Evolutionary conservation across 495 filamentous ascomycete genomes (phyloP).

Genomic region (Ramalina peruviana): DNA sequence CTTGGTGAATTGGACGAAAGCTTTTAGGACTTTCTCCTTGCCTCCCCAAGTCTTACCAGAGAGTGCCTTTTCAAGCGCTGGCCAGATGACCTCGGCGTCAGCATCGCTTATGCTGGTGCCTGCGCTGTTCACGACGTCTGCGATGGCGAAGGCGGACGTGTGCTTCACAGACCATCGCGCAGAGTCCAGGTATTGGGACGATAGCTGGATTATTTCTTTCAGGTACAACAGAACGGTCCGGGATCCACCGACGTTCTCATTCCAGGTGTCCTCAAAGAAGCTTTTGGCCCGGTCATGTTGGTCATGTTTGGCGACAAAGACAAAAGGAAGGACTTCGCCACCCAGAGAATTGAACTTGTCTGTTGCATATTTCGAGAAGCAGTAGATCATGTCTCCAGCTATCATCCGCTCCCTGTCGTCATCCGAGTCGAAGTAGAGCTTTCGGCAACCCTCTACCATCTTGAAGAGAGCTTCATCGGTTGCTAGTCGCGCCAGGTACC

Average conservation of each 20-base stretch:
- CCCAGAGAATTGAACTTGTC: slow-evolving; percentile 76
- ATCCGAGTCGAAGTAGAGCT: slow-evolving; percentile 66
- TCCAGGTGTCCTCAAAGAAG: slow-evolving; percentile 71
- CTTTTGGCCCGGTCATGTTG: slow-evolving; percentile 60
- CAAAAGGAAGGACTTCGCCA: slow-evolving; percentile 61
- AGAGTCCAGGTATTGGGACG: slow-evolving; percentile 52
- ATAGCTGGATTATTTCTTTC: slow-evolving; percentile 61
- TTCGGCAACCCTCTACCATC: slow-evolving; percentile 49
- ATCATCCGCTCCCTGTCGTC: slow-evolving; percentile 59
- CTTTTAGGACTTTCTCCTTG: slow-evolving; percentile 78
- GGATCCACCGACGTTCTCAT: slow-evolving; percentile 72
- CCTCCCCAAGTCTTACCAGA: slow-evolving; percentile 84
- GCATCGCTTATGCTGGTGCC: slow-evolving; percentile 39
- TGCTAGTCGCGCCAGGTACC: slow-evolving; percentile 68
- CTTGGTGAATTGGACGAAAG: slow-evolving; percentile 65
- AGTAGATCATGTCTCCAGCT: slow-evolving; percentile 63
- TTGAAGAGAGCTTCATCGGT: slow-evolving; percentile 53
- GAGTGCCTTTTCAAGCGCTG: slow-evolving; percentile 63
- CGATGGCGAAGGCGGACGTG: slow-evolving; percentile 64
- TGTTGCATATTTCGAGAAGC: slow-evolving; percentile 71
- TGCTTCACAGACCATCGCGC: slow-evolving; percentile 84
- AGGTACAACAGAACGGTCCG: slow-evolving; percentile 72
- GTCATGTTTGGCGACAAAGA: slow-evolving; percentile 80
- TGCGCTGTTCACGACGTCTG: slow-evolving; percentile 52
- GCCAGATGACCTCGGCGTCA: slow-evolving; percentile 60